These are phyloP conservation scores for Lipomyces kockii DNA, from an alignment of 805 yeast species.

Conservation along the genomic window DNA sequence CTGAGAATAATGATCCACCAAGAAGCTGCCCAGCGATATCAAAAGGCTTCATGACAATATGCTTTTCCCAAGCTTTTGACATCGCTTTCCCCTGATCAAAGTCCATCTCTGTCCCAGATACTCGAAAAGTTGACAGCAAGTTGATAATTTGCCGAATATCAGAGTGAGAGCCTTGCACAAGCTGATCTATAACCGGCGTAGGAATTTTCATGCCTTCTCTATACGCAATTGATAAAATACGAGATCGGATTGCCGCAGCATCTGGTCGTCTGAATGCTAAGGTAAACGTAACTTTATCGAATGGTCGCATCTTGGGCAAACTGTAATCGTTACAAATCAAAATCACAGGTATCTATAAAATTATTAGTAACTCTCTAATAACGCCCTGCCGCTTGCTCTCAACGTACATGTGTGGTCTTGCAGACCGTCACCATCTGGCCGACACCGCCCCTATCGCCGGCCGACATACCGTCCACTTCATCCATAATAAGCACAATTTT, in stretches of 20 bases:
- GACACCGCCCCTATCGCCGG: slow-evolving; percentile 98
- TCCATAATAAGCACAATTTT: slow-evolving; percentile 90
- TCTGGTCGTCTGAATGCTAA: slow-evolving; percentile 88
- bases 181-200: slow-evolving; percentile 77
- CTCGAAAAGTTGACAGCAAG: slow-evolving; percentile 80
- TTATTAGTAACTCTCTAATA: not conserved
- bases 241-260: slow-evolving; percentile 75
- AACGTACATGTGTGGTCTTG: slow-evolving; percentile 61
- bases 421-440: slow-evolving; percentile 91
- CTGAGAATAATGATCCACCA: slow-evolving; percentile 62
- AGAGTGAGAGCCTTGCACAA: slow-evolving; percentile 81
- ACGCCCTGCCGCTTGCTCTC: not conserved
- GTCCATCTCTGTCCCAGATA: slow-evolving; percentile 67
- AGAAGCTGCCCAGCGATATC: slow-evolving; percentile 78
- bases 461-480: slow-evolving; percentile 99
- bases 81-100: slow-evolving; percentile 59
- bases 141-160: slow-evolving; percentile 96
- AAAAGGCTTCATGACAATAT: slow-evolving; percentile 87
- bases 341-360: slow-evolving; percentile 72
- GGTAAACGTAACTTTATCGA: slow-evolving; percentile 80
- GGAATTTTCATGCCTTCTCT: slow-evolving; percentile 82
- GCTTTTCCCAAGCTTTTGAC: slow-evolving; percentile 76
- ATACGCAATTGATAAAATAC: slow-evolving; percentile 88
- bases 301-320: slow-evolving; percentile 93
- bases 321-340: slow-evolving; percentile 91